These are phyloP conservation scores for Metschnikowia gruessii DNA, from an alignment of 805 yeast species.

Conservation along the genomic window DNA sequence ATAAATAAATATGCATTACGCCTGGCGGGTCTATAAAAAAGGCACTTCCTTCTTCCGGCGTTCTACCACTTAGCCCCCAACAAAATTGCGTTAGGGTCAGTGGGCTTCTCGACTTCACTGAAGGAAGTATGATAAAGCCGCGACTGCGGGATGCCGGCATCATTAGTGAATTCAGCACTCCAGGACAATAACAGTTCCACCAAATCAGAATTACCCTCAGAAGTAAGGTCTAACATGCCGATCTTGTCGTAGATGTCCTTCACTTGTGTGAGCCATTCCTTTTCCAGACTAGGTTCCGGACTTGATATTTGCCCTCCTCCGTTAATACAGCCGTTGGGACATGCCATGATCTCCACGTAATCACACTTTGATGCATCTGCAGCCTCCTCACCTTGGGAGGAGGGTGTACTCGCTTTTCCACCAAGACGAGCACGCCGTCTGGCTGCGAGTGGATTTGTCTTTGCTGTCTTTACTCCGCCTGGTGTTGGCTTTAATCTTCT, in stretches of 20 bases:
- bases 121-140: constrained; percentile 48
- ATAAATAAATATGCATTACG: not conserved
- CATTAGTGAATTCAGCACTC: constrained; percentile 31
- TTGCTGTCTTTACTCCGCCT: constrained; percentile 16
- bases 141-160: constrained; percentile 28
- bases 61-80: constrained; percentile 59
- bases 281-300: constrained; percentile 35
- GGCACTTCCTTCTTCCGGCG: not conserved
- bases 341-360: constrained; percentile 94
- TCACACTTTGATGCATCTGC: constrained; percentile 70
- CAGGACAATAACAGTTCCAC: constrained; percentile 29
- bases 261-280: constrained; percentile 46
- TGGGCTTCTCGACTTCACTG: constrained; percentile 49
- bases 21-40: not conserved
- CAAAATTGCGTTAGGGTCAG: constrained; percentile 45
- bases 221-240: constrained; percentile 19
- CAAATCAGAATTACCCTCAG: constrained; percentile 7
- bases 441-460: constrained; percentile 40
- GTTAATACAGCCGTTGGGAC: constrained; percentile 96
- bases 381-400: constrained; percentile 19
- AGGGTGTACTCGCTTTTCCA: constrained; percentile 10
- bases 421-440: constrained; percentile 42
- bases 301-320: constrained; percentile 89
- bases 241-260: constrained; percentile 34
- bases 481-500: constrained; percentile 60